Percentiles rank a stretch among this genome's conserved stretches.
Evolutionary conservation across 2,329 filamentous ascomycete species (phyloP).

Genomic region (Akanthomyces lecanii): DNA sequence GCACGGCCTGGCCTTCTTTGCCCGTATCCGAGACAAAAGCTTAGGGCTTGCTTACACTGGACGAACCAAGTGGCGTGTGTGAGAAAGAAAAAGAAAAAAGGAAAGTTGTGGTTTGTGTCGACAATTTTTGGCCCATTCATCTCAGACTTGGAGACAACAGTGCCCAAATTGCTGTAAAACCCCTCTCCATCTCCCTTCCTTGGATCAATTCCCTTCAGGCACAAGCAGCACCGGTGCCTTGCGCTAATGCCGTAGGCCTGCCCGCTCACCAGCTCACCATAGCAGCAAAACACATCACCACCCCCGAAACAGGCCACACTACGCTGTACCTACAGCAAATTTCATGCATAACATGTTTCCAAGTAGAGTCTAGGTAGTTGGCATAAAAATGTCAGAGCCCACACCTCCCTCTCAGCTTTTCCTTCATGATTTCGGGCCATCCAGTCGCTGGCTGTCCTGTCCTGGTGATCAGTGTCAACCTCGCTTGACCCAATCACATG

Average conservation of each 20-base stretch:
- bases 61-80: background rate
- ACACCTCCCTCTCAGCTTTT: background rate
- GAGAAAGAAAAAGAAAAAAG: background rate
- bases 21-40: background rate
- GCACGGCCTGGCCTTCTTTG: background rate
- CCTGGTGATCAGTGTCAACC: constrained; percentile 7
- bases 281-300: too few relatives aligned
- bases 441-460: background rate
- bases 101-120: background rate
- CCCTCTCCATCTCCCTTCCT: background rate
- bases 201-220: background rate
- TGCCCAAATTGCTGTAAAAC: background rate
- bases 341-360: background rate
- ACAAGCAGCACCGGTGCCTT: background rate
- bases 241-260: background rate
- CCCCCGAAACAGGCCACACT: background rate
- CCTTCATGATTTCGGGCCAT: background rate
- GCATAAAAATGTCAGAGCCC: background rate
- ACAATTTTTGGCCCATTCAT: background rate
- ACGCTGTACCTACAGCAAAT: background rate
- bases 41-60: background rate
- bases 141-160: background rate
- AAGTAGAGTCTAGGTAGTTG: background rate
- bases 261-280: background rate
- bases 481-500: constrained; percentile 9